Base-by-base conservation (phyloP, 768 basidiomycete species). In the Calocera cornea region DNA sequence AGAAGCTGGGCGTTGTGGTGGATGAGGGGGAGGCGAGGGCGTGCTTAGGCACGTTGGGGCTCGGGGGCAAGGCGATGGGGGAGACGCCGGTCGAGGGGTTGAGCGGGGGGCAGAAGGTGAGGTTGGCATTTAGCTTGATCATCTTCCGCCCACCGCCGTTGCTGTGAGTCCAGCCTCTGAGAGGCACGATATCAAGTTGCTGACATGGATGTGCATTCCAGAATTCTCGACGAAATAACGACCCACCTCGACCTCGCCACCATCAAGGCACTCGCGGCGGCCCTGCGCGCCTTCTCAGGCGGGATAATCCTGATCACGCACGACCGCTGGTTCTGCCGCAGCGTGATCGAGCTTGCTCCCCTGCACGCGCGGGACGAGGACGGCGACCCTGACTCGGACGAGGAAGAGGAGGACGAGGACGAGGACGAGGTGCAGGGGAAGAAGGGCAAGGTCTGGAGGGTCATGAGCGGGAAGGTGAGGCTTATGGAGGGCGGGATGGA, bases 221-320 rank as follows among this genome's bases (percentile, higher is more conserved):
- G 54, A 27, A 74, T 80, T 0, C 71, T 80, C 27, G 79, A 80
- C 68, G 87, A 89, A 73, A 83, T 86, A 2, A 86, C 87, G 14
- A 80, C 87, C n/a, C 87, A 89, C 75, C 75, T 89, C 47, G 87
- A 89, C 73, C 78, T 80, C 44, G 80, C 82, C 29, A 87, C 85
- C 1, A 83, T 87, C 34, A 75, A 80, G 68, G 83, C 83, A 0
- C 75, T 89, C 1, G 82, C 83, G 0, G 76, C 77, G 24, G 81
- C 83, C 8, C 76, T 88, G 44, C 78, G 78, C 63, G 74, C 73
- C 16, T 88, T 80, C 70, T 75, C 74, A 31, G 87, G 87, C 0
- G 85, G 82, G 0, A 72, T 88, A 34, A 76, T 87, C 11, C 76
- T 87, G n/a, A 82, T 88, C 64, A 86, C 84, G 50, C 87, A 89